A percentile compares a stretch with the other conserved stretches of the same genome.
Evolutionary conservation across 2,329 filamentous ascomycete species (phyloP).

Genomic region (Pseudonectria foliicola): DNA sequence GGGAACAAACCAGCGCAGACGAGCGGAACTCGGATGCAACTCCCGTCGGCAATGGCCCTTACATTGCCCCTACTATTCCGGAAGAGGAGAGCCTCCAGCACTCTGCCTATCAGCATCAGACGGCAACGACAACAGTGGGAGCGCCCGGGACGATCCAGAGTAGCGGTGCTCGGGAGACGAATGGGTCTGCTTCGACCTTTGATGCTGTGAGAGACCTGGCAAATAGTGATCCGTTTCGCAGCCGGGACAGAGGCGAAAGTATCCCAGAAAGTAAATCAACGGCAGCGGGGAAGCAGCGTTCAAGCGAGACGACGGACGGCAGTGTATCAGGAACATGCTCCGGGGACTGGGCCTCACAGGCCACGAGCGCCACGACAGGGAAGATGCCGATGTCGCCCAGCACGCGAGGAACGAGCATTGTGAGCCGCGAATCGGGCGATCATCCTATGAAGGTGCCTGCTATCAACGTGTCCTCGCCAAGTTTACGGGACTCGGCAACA

Average conservation of each 20-base stretch:
- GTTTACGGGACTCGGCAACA: constrained; percentile 23
- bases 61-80: constrained; percentile 13
- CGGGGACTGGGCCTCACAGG: constrained; percentile 56
- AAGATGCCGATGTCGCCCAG: constrained; percentile 60
- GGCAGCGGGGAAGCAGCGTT: constrained; percentile 43
- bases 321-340: constrained; percentile 46
- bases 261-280: constrained; percentile 31
- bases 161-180: constrained; percentile 34
- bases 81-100: constrained; percentile 21
- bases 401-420: constrained; percentile 58
- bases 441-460: constrained; percentile 37
- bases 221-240: constrained; percentile 42
- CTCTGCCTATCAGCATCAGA: constrained; percentile 16
- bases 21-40: constrained; percentile 14
- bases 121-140: constrained; percentile 20
- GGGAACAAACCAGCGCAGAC: constrained; percentile 9
- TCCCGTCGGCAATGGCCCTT: constrained; percentile 13
- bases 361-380: constrained; percentile 55
- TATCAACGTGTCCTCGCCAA: constrained; percentile 32
- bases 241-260: constrained; percentile 25
- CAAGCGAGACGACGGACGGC: constrained; percentile 56
- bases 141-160: constrained; percentile 14
- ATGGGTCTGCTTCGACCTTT: constrained; percentile 38
- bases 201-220: constrained; percentile 41
- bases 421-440: constrained; percentile 52